These are phyloP conservation scores for Corylus americana DNA, from an alignment of 306 rosid genomes.

Conservation along the genomic window DNA sequence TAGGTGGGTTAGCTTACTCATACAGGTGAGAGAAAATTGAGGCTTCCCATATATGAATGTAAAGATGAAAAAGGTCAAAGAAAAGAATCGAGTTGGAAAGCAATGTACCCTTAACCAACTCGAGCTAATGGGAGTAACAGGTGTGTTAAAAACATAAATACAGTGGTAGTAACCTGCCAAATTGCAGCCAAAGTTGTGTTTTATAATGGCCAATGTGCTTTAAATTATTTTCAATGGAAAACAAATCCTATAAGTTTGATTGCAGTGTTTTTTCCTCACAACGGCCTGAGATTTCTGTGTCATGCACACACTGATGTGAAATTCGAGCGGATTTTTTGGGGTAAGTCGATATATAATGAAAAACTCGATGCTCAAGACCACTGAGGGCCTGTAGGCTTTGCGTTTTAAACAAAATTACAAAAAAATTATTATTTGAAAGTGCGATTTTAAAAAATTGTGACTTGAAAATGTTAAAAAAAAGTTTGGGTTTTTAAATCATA, in stretches of 20 bases:
- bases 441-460: no score
- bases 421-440: no score
- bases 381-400: no score
- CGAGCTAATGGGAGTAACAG: conserved; percentile 35
- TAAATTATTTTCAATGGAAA: conserved; percentile 34
- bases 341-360: no score
- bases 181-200: conserved; percentile 32
- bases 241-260: conserved; percentile 34
- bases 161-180: conserved; percentile 29
- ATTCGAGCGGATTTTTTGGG: no score
- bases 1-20: conserved; percentile 33
- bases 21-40: conserved; percentile 21
- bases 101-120: conserved; percentile 31
- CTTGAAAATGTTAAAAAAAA: no score
- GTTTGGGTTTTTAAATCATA: no score
- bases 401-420: no score
- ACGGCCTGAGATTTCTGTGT: neutral
- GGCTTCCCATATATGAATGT: conserved; percentile 31
- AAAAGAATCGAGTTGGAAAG: conserved; percentile 29
- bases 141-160: conserved; percentile 26
- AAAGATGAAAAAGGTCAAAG: conserved; percentile 24
- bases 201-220: conserved; percentile 26
- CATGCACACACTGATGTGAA: no score
- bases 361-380: no score
- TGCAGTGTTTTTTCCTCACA: neutral